These are phyloP conservation scores for Kwoniella pini DNA, from an alignment of 768 basidiomycete species.

Conservation along the genomic window DNA sequence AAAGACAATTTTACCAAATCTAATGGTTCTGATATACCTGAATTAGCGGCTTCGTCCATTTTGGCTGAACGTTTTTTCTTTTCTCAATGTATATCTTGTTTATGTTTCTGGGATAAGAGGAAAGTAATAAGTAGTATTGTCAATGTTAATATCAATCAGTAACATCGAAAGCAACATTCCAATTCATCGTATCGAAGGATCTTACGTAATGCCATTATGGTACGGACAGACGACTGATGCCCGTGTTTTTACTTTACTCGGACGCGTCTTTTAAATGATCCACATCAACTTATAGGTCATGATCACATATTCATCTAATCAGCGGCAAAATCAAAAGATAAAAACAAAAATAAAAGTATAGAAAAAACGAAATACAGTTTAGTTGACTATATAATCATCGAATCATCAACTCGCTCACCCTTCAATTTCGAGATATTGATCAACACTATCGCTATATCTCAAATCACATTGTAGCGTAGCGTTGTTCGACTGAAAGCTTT, in stretches of 20 bases:
- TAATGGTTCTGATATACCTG: constrained; percentile 71
- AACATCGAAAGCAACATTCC: too few relatives aligned
- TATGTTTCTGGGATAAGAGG: too few relatives aligned
- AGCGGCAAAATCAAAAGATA: constrained; percentile 12
- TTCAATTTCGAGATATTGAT: neutral
- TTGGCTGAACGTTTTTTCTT: neutral
- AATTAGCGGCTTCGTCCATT: constrained; percentile 49
- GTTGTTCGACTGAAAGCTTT: neutral
- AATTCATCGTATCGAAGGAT: too few relatives aligned
- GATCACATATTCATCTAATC: neutral
- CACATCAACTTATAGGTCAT: neutral
- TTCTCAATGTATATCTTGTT: neutral
- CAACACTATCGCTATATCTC: neutral
- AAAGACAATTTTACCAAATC: constrained; percentile 94
- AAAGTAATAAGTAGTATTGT: too few relatives aligned
- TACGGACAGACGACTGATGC: too few relatives aligned
- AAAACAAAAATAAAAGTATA: neutral
- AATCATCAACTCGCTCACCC: neutral
- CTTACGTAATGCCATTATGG: too few relatives aligned
- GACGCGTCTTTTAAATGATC: neutral
- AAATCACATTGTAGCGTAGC: neutral
- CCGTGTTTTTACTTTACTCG: neutral
- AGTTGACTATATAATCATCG: too few relatives aligned
- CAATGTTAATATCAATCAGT: too few relatives aligned
- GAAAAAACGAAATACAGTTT: too few relatives aligned